Percentiles rank a stretch among this genome's conserved stretches.
Conservation (phyloP, 2,329 filamentous ascomycete genomes). For the Aureobasidium sp. region DNA sequence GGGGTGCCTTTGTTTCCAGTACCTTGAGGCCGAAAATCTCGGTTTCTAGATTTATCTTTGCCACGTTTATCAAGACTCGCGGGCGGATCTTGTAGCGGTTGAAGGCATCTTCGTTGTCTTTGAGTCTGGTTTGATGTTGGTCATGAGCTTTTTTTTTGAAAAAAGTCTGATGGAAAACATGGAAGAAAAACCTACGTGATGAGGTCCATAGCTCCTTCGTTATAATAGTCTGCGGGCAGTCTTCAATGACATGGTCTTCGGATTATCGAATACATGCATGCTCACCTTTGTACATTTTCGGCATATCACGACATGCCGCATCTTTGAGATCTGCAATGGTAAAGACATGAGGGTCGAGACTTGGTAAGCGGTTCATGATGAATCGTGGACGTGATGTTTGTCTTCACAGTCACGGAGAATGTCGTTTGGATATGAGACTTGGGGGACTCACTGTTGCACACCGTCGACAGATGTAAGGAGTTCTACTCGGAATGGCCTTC, state of each 20-base stretch:
- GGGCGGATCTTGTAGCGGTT: slow-evolving; percentile 30
- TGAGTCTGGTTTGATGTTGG: background rate
- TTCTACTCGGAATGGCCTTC: background rate
- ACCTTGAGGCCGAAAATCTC: slow-evolving; percentile 34
- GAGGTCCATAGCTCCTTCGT: slow-evolving; percentile 19
- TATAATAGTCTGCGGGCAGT: slow-evolving; percentile 18
- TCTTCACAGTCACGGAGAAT: no score
- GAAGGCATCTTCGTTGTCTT: slow-evolving; percentile 41
- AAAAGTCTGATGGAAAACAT: background rate
- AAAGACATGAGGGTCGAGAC: slow-evolving; percentile 10
- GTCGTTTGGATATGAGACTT: no score
- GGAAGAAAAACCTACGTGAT: slow-evolving; percentile 14
- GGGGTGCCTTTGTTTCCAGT: background rate
- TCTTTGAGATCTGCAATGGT: slow-evolving; percentile 11
- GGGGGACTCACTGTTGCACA: background rate
- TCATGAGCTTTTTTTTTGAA: background rate
- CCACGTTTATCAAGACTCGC: slow-evolving; percentile 26
- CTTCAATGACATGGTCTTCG: background rate
- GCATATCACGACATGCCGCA: slow-evolving; percentile 4
- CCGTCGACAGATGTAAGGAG: background rate
- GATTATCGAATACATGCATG: accelerated
- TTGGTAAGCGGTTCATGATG: slow-evolving; percentile 11
- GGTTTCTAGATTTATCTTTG: slow-evolving; percentile 29
- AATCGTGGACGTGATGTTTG: no score
- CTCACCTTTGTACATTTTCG: slow-evolving; percentile 5